These are phyloP conservation scores for Arthrobotrys conoides DNA, from an alignment of 2,329 filamentous ascomycete species.

Conservation along the genomic window DNA sequence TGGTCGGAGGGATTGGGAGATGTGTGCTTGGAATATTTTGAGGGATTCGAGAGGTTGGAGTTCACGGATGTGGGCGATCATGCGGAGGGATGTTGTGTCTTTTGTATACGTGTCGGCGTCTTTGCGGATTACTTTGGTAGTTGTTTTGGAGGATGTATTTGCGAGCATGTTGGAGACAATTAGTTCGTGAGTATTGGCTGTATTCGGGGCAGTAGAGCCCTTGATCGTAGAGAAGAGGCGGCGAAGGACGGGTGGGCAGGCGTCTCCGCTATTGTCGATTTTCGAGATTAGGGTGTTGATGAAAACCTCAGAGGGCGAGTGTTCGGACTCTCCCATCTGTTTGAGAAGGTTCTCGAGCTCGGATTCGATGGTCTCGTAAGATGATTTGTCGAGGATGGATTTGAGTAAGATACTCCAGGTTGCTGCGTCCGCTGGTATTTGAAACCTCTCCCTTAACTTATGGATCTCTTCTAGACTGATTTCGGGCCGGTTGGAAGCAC, in stretches of 20 bases:
- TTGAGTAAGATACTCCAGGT: constrained; percentile 64
- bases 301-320: constrained; percentile 60
- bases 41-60: constrained; percentile 47
- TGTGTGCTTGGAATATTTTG: constrained; percentile 33
- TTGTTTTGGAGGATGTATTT: constrained; percentile 36
- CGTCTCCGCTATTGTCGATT: constrained; percentile 55
- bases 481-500: constrained; percentile 40
- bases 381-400: constrained; percentile 46
- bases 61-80: constrained; percentile 54
- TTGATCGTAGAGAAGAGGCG: constrained; percentile 56
- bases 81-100: constrained; percentile 33
- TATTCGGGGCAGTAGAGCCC: constrained; percentile 41
- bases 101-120: constrained; percentile 30
- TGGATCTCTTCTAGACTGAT: constrained; percentile 58
- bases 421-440: constrained; percentile 35
- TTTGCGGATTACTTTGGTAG: constrained; percentile 38
- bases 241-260: constrained; percentile 47
- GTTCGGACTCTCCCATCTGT: constrained; percentile 59
- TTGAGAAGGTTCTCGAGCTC: constrained; percentile 56
- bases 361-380: constrained; percentile 38
- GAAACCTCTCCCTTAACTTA: constrained; percentile 43
- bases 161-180: constrained; percentile 55
- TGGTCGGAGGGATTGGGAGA: constrained; percentile 48
- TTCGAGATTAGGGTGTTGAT: constrained; percentile 62
- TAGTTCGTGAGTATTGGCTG: constrained; percentile 57